phyloP scores from a whole-genome alignment of 2,329 filamentous ascomycete genomes.

The Alternaria gansuensis region DNA sequence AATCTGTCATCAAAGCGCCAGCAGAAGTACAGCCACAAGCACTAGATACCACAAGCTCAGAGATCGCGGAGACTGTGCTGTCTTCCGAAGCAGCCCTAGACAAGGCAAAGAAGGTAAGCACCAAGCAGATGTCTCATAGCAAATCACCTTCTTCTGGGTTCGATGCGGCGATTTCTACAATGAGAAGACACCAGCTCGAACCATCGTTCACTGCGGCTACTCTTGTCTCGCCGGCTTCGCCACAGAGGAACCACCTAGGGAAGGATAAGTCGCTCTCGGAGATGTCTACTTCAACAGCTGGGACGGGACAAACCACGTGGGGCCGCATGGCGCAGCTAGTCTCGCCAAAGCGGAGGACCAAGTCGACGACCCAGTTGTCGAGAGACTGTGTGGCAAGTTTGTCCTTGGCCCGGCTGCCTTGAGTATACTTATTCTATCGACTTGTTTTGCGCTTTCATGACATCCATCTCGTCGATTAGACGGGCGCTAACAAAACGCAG shows the following conservation, averaged over 20 bases:
- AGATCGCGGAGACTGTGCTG: constrained; percentile 49
- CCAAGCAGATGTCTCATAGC: constrained; percentile 36
- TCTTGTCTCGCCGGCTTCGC: constrained; percentile 30
- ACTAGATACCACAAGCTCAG: constrained; percentile 44
- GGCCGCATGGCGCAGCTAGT: constrained; percentile 35
- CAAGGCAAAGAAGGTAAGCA: constrained; percentile 52
- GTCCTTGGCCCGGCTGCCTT: constrained; percentile 39
- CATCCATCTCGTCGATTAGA: constrained; percentile 4
- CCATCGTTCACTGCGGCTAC: constrained; percentile 36
- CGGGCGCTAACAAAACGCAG: constrained; percentile 34
- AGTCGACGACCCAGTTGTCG: constrained; percentile 21
- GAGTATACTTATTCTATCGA: constrained; percentile 38
- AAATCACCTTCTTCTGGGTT: constrained; percentile 33
- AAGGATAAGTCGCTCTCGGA: constrained; percentile 36
- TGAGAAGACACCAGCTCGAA: constrained; percentile 32
- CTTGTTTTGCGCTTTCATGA: neutral
- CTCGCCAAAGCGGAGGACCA: constrained; percentile 32
- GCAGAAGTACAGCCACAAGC: constrained; percentile 45
- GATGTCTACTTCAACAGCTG: constrained; percentile 33
- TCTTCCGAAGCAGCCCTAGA: constrained; percentile 49
- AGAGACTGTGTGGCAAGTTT: constrained; percentile 45
- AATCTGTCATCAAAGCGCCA: constrained; percentile 43
- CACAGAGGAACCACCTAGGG: constrained; percentile 14
- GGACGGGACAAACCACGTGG: constrained; percentile 40
- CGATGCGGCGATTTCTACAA: constrained; percentile 33